Evolutionary conservation across 495 filamentous ascomycete species (phyloP).

Genomic region (Xylaria venustula): DNA sequence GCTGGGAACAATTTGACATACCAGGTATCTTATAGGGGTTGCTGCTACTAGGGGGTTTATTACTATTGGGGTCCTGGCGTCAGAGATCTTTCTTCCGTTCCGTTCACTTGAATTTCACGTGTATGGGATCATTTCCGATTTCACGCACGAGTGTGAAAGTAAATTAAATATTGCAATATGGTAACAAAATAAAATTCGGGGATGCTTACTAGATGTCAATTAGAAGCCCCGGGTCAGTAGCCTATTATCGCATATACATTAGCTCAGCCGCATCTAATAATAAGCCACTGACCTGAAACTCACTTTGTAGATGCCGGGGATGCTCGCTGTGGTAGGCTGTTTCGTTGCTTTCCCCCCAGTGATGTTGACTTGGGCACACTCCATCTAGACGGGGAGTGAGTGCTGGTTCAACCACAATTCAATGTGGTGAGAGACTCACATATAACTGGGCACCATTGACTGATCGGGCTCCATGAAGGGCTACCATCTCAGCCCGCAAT

Average conservation of each 20-base stretch:
- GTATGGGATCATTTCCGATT: too few species aligned
- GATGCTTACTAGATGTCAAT: slow-evolving; percentile 4
- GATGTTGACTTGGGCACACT: slow-evolving; percentile 50
- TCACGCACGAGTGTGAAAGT: too few species aligned
- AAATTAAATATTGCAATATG: too few species aligned
- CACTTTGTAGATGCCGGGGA: slow-evolving; percentile 47
- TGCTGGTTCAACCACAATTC: slow-evolving; percentile 3
- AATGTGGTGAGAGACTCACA: slow-evolving; percentile 25
- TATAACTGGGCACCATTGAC: slow-evolving; percentile 49
- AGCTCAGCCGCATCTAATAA: not conserved
- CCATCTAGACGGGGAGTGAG: slow-evolving; percentile 33
- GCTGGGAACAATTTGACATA: not conserved
- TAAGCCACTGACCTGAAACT: not conserved
- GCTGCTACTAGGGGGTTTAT: not conserved
- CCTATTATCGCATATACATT: not conserved
- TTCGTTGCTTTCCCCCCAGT: slow-evolving; percentile 39
- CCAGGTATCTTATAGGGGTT: not conserved
- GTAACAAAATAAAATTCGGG: too few species aligned
- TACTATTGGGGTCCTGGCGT: not conserved
- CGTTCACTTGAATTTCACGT: too few species aligned
- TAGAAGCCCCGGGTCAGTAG: not conserved
- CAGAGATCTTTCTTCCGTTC: not conserved
- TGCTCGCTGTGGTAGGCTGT: slow-evolving; percentile 35
- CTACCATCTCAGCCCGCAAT: slow-evolving; percentile 52
- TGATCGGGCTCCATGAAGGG: slow-evolving; percentile 43